Conservation (phyloP, 257 asterid genomes). For the Jasminum sambac region DNA sequence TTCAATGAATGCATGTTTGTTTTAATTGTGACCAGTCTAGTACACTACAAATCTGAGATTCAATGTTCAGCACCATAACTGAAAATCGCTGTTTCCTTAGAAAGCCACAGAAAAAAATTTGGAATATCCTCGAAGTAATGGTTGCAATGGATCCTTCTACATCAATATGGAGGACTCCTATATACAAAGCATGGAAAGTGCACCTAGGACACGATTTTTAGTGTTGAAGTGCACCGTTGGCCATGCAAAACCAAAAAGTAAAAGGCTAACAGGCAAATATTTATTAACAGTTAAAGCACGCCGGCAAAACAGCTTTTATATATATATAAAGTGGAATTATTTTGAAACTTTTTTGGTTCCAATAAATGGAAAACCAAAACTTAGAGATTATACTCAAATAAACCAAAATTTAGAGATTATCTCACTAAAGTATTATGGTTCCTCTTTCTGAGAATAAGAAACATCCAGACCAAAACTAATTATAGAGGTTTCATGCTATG, state of each 20-base stretch:
- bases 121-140: not conserved
- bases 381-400: not conserved
- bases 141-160: not conserved
- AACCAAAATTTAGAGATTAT: not conserved
- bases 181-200: not conserved
- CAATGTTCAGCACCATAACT: not conserved
- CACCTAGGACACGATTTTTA: not conserved
- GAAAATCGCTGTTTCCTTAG: not conserved
- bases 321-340: not conserved
- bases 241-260: not conserved
- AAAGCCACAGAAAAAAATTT: not conserved
- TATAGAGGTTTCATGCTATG: not conserved
- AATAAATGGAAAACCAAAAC: not conserved
- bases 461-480: not conserved
- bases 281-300: too few relatives aligned
- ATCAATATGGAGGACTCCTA: not conserved
- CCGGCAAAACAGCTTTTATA: too few relatives aligned
- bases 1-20: not conserved
- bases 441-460: not conserved
- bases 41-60: not conserved
- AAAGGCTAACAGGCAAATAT: not conserved
- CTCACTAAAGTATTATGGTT: not conserved
- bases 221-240: not conserved
- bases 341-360: not conserved
- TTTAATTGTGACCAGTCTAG: not conserved